phyloP scores from a whole-genome alignment of 352 stramenopile genomes.

The Pythium aristosporum region DNA sequence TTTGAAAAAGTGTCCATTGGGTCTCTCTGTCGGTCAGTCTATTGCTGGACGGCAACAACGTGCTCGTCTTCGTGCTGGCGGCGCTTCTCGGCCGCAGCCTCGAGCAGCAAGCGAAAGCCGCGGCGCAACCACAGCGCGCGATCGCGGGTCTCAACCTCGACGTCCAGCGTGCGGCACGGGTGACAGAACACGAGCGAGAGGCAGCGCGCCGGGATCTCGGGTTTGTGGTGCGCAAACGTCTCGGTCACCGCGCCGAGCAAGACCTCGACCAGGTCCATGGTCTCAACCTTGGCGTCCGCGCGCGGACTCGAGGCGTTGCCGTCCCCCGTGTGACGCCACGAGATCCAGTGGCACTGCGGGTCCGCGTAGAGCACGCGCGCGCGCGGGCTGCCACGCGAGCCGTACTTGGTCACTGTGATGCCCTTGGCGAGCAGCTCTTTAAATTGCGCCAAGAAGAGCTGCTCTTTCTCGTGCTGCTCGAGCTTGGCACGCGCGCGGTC shows the following conservation, averaged over 20 bases:
- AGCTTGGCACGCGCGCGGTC: slow-evolving; percentile 26
- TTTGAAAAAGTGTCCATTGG: no score
- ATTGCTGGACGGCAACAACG: not conserved
- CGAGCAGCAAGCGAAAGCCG: slow-evolving; percentile 57
- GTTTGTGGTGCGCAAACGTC: slow-evolving; percentile 39
- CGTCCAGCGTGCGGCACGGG: slow-evolving; percentile 66
- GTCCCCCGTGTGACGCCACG: slow-evolving; percentile 39
- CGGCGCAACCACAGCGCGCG: slow-evolving; percentile 46
- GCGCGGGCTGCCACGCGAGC: slow-evolving; percentile 43
- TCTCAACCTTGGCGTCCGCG: slow-evolving; percentile 49
- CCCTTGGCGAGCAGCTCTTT: slow-evolving; percentile 55
- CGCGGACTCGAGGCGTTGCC: slow-evolving; percentile 35
- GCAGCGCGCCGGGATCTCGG: slow-evolving; percentile 37
- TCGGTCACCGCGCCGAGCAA: slow-evolving; percentile 47
- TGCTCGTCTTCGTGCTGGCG: slow-evolving; percentile 12
- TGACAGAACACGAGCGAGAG: slow-evolving; percentile 73
- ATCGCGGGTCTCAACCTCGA: slow-evolving; percentile 56
- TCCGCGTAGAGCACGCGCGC: slow-evolving; percentile 55
- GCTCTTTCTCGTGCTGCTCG: slow-evolving; percentile 36
- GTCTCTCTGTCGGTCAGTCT: not conserved
- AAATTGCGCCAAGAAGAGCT: slow-evolving; percentile 48
- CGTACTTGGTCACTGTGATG: slow-evolving; percentile 59
- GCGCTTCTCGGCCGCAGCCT: slow-evolving; percentile 41
- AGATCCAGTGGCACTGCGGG: slow-evolving; percentile 55
- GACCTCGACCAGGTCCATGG: slow-evolving; percentile 50